Conservation (phyloP, 139 green algal genomes). For the Bryopsis sp. region DNA sequence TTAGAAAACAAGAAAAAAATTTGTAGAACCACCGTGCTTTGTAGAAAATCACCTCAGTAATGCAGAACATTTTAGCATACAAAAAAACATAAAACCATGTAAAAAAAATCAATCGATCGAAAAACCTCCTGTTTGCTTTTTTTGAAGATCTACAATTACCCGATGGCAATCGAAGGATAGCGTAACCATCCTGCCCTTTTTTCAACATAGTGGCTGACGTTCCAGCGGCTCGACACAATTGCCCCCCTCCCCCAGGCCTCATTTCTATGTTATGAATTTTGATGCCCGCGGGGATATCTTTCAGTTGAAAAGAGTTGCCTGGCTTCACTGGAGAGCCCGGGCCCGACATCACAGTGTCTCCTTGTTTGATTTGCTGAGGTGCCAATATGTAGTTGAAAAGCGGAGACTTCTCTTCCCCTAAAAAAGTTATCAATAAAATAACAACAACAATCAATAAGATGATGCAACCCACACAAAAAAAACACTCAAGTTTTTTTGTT, state of each 20-base stretch:
- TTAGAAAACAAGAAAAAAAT: too few relatives aligned
- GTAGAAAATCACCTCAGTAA: too few relatives aligned
- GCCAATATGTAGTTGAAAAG: slow-evolving; percentile 70
- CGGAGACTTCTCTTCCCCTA: background rate
- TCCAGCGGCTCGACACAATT: slow-evolving; percentile 68
- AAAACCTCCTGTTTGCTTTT: too few relatives aligned
- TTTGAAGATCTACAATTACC: slow-evolving; percentile 38
- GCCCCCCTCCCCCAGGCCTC: slow-evolving; percentile 56
- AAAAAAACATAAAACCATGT: too few relatives aligned
- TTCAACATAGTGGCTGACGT: slow-evolving; percentile 49
- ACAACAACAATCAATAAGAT: too few relatives aligned
- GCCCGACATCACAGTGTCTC: slow-evolving; percentile 54
- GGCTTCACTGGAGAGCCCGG: slow-evolving; percentile 42
- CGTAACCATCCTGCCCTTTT: slow-evolving; percentile 56
- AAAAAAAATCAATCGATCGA: too few relatives aligned
- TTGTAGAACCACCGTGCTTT: too few relatives aligned
- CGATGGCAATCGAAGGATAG: slow-evolving; percentile 66
- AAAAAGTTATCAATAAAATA: background rate
- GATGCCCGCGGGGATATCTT: slow-evolving; percentile 41
- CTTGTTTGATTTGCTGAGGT: slow-evolving; percentile 42
- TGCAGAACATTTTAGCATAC: too few relatives aligned
- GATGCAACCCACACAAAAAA: background rate
- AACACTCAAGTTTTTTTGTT: too few relatives aligned
- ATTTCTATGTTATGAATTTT: slow-evolving; percentile 86
- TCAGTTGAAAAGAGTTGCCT: slow-evolving; percentile 66